Conservation (phyloP, 2,329 filamentous ascomycete genomes). For the Triangularia setosa region DNA sequence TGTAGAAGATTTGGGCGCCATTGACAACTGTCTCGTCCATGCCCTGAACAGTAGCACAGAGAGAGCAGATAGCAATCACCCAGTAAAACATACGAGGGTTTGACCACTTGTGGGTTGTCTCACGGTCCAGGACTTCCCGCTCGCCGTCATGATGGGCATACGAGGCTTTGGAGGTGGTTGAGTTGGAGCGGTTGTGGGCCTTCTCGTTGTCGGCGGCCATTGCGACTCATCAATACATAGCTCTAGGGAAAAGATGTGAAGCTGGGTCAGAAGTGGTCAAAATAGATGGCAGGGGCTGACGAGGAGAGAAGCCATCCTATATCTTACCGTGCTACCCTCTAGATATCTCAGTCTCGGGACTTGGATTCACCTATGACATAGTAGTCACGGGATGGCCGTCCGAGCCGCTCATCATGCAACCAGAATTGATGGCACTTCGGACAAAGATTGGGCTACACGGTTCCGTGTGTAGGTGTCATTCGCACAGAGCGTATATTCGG, state of each 20-base stretch:
- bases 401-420: background rate
- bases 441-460: background rate
- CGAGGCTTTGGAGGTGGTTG: conserved; percentile 9
- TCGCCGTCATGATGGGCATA: conserved; percentile 40
- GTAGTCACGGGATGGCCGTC: background rate
- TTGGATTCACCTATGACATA: background rate
- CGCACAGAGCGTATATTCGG: background rate
- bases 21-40: conserved; percentile 71
- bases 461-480: background rate
- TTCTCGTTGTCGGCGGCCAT: conserved; percentile 12
- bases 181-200: conserved; percentile 13
- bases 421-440: background rate
- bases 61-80: conserved; percentile 62
- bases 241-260: too few species aligned
- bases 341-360: background rate
- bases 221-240: background rate
- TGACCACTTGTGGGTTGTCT: conserved; percentile 64
- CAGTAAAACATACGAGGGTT: conserved; percentile 64
- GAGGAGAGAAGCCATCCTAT: background rate
- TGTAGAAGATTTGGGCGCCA: conserved; percentile 64
- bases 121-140: conserved; percentile 51
- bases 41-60: conserved; percentile 66
- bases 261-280: background rate
- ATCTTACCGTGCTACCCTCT: background rate
- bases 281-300: background rate